phyloP scores from a whole-genome alignment of 345 rosid species.

The Euphorbia tirucalli region DNA sequence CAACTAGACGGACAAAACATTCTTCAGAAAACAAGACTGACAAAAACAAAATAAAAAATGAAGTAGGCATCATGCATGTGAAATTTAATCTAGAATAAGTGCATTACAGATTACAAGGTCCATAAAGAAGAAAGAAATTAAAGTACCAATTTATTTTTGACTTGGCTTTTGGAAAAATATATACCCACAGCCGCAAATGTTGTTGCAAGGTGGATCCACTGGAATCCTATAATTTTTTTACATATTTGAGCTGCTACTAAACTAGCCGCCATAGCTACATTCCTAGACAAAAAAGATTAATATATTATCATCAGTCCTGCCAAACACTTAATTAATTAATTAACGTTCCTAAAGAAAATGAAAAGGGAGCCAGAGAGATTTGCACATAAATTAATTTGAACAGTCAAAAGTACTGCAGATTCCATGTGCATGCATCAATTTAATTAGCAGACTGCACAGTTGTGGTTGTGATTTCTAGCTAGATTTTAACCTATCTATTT shows the following conservation, averaged over 20 bases:
- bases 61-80: slow-evolving; percentile 11
- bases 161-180: background rate
- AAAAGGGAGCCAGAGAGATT: background rate
- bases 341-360: slow-evolving; percentile 7
- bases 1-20: background rate
- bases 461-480: slow-evolving; percentile 2
- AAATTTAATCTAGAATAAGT: slow-evolving; percentile 7
- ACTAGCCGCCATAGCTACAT: slow-evolving; percentile 13
- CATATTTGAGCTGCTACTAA: background rate
- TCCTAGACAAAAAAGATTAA: background rate
- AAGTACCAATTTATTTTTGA: slow-evolving; percentile 6
- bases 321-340: background rate
- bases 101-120: slow-evolving; percentile 4
- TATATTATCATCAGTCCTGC: background rate
- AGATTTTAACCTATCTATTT: background rate
- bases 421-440: slow-evolving; percentile 2
- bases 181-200: slow-evolving; percentile 20
- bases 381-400: background rate
- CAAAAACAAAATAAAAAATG: background rate
- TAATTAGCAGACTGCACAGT: background rate
- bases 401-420: background rate
- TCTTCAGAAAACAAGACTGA: slow-evolving; percentile 7
- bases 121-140: background rate
- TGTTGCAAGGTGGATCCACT: background rate
- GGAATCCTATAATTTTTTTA: background rate